Base-by-base conservation (phyloP, 768 basidiomycete species). In the Kwoniella mangroviensis region DNA sequence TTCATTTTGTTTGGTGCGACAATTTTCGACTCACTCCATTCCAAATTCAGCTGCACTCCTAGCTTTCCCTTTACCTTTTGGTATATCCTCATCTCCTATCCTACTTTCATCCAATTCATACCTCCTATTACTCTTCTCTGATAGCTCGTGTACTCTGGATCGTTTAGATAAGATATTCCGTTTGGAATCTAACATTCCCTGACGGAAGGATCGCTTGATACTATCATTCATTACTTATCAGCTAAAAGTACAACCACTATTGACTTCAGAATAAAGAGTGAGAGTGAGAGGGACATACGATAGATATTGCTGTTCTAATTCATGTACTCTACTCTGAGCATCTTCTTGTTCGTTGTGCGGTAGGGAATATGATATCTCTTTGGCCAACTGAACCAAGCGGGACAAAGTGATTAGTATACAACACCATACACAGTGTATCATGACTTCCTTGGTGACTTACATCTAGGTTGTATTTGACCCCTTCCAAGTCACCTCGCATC, bases 101-200 rank as follows among this genome's bases (percentile, higher is more conserved):
- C 54, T 28, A 63, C 49, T 41, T 41, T 63, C 45, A 21, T 67
- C 34, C 45, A 52, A 26, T 63, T 67, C 42, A 54, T 52, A 64
- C 26, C 26, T 24, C 49, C 41, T 41, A 28, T 45, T 45, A 22
- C n/a, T 17, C 42, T 24, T 68, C 28, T 17, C 70, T 57, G 66
- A n/a, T 43, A 94, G 86, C 75, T 93, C 92, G 49, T 92, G 90
- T 57, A 90, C 86, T 67, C 86, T 87, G 0, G 89, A 90, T 65
- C 83, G 82, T 57, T 86, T 87, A 0, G 88, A 84, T 75, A 93
- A 90, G 63, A 94, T 90, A 4, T 86, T 85, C 52, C 87, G 86
- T 79, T 93, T 96, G 4, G 92, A 94, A 6, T 86, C 77, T 0
- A 95, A 86, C 3, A 92, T 78, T 2, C 92, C 92, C 22, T 86